These are phyloP conservation scores for Irineochytrium annulatum DNA, from an alignment of 192 early-diverging fungal genomes.

Conservation along the genomic window DNA sequence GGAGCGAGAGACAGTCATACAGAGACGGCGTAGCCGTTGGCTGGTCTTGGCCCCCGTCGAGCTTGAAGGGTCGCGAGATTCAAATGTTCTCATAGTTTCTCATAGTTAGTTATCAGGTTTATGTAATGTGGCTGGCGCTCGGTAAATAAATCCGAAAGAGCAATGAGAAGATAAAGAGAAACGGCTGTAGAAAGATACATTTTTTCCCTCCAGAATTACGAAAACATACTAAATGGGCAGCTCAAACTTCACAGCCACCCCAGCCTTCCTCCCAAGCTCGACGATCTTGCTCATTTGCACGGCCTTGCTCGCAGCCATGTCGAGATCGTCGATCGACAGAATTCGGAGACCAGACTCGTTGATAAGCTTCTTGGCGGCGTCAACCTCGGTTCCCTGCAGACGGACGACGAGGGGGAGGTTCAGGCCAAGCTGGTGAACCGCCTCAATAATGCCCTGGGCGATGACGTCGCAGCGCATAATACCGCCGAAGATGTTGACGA, in stretches of 20 bases:
- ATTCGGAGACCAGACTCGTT: slow-evolving; percentile 87
- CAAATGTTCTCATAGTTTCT: too few relatives aligned
- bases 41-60: too few relatives aligned
- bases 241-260: slow-evolving; percentile 71
- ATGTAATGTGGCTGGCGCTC: too few relatives aligned
- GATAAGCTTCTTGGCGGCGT: slow-evolving; percentile 89
- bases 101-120: too few relatives aligned
- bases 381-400: slow-evolving; percentile 86
- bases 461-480: slow-evolving; percentile 99
- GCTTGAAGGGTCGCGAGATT: too few relatives aligned
- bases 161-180: too few relatives aligned
- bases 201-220: too few relatives aligned
- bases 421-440: slow-evolving; percentile 85
- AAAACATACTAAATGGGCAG: slow-evolving; percentile 35
- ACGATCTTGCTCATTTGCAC: slow-evolving; percentile 84
- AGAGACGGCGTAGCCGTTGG: too few relatives aligned
- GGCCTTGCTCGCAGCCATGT: slow-evolving; percentile 87
- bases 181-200: too few relatives aligned
- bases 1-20: too few relatives aligned
- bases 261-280: slow-evolving; percentile 66
- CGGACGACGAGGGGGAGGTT: slow-evolving; percentile 95
- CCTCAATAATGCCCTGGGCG: slow-evolving; percentile 96
- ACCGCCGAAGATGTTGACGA: slow-evolving; percentile 99
- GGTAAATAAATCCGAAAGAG: too few relatives aligned
- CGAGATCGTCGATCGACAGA: slow-evolving; percentile 90